Conservation (phyloP, 2,329 filamentous ascomycete genomes). For the Trichophyton benhamiae region DNA sequence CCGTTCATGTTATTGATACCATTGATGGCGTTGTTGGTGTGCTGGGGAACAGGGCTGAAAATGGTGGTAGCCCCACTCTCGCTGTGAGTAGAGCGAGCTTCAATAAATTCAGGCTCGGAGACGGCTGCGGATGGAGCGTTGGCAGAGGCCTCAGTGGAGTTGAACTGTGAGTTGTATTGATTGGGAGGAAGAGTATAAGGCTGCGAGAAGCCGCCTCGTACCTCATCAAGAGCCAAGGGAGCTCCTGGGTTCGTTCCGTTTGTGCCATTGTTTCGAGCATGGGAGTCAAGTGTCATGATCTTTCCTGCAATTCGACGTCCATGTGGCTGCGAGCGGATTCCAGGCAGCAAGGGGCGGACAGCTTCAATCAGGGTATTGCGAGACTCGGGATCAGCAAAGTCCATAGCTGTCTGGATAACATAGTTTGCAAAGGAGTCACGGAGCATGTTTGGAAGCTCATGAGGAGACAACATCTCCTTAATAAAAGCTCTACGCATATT, state of each 20-base stretch:
- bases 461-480: constrained; percentile 57
- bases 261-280: constrained; percentile 26
- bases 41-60: constrained; percentile 22
- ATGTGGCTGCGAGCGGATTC: constrained; percentile 82
- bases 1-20: constrained; percentile 12
- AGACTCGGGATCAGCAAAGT: constrained; percentile 62
- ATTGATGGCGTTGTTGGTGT: constrained; percentile 14
- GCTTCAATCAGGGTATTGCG: constrained; percentile 67
- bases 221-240: constrained; percentile 27
- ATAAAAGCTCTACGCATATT: constrained; percentile 69
- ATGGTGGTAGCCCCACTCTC: constrained; percentile 20
- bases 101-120: background rate
- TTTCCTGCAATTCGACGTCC: constrained; percentile 89
- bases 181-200: constrained; percentile 18
- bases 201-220: constrained; percentile 22
- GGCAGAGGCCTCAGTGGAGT: background rate
- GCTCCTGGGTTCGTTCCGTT: constrained; percentile 31
- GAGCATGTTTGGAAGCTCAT: constrained; percentile 77
- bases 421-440: constrained; percentile 95
- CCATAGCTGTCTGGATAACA: constrained; percentile 90
- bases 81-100: background rate
- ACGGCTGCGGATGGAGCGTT: background rate
- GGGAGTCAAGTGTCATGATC: constrained; percentile 49
- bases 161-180: constrained; percentile 17
- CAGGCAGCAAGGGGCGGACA: constrained; percentile 71